Evolutionary conservation across 306 rosid species (phyloP).

Genomic region (Begonia fuchsioides): DNA sequence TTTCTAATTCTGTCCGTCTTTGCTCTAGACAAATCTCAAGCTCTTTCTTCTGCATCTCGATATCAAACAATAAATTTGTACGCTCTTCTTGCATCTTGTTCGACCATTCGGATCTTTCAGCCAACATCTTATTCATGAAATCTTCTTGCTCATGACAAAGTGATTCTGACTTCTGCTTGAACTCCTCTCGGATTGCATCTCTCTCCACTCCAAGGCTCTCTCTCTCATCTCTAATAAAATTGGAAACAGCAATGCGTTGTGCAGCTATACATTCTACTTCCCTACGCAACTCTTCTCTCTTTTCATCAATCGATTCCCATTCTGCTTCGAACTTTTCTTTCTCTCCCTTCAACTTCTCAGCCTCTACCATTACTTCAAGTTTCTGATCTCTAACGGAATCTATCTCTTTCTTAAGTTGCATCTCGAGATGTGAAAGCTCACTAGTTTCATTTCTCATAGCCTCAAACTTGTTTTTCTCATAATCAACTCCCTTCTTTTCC

Average conservation of each 20-base stretch:
- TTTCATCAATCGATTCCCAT: slow-evolving; percentile 92
- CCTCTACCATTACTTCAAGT: slow-evolving; percentile 58
- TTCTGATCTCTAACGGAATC: slow-evolving; percentile 72
- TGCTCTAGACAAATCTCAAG: slow-evolving; percentile 66
- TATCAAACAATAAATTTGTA: slow-evolving; percentile 59
- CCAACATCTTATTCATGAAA: slow-evolving; percentile 72
- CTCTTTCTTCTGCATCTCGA: slow-evolving; percentile 62
- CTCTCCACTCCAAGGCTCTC: slow-evolving; percentile 55
- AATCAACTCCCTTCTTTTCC: slow-evolving; percentile 41
- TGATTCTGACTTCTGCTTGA: slow-evolving; percentile 40
- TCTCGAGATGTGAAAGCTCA: slow-evolving; percentile 61
- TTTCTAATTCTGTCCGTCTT: slow-evolving; percentile 84
- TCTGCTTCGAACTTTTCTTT: slow-evolving; percentile 87
- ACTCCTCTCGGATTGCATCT: slow-evolving; percentile 51
- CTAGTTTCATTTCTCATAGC: slow-evolving; percentile 62
- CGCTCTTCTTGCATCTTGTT: slow-evolving; percentile 84
- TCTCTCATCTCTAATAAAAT: slow-evolving; percentile 58
- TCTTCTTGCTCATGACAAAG: slow-evolving; percentile 71
- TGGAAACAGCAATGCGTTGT: slow-evolving; percentile 55
- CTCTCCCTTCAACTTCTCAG: slow-evolving; percentile 59
- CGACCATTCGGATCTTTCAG: slow-evolving; percentile 76
- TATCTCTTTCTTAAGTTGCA: slow-evolving; percentile 83
- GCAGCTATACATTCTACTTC: slow-evolving; percentile 54
- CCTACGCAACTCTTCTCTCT: slow-evolving; percentile 53
- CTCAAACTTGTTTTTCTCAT: slow-evolving; percentile 47